These are phyloP conservation scores for Plasmodium gallinaceum DNA, from an alignment of 169 alveolate species.

Conservation along the genomic window DNA sequence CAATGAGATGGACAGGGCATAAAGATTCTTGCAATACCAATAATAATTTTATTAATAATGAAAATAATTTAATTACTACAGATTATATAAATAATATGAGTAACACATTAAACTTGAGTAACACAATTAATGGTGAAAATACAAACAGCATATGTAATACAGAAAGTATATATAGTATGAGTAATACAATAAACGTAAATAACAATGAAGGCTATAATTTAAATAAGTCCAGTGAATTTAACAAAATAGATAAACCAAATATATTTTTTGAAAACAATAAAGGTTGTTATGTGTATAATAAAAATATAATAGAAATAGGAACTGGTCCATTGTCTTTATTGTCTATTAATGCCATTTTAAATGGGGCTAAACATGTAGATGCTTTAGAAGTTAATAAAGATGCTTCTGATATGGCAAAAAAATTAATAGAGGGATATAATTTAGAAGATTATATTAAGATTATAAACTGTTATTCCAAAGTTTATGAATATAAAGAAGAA, in stretches of 20 bases:
- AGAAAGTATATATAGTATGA: conserved; percentile 32
- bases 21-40: conserved; percentile 14
- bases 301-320: conserved; percentile 87
- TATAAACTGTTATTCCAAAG: conserved; percentile 85
- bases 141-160: background rate
- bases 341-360: conserved; percentile 88
- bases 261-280: conserved; percentile 64
- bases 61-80: background rate
- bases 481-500: conserved; percentile 78
- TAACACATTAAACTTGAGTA: background rate
- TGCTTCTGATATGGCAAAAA: conserved; percentile 87
- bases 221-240: conserved; percentile 10
- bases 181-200: conserved; percentile 15
- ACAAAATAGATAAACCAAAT: conserved; percentile 9
- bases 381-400: conserved; percentile 88
- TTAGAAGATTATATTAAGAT: conserved; percentile 81
- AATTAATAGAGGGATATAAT: conserved; percentile 86
- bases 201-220: background rate
- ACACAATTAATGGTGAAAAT: conserved; percentile 20
- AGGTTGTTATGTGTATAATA: conserved; percentile 80
- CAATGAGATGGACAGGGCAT: conserved; percentile 88
- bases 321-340: conserved; percentile 90
- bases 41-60: background rate
- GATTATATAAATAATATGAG: conserved; percentile 26
- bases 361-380: conserved; percentile 89